Conservation (phyloP, 306 rosid genomes). For the Prunus kanzakura region DNA sequence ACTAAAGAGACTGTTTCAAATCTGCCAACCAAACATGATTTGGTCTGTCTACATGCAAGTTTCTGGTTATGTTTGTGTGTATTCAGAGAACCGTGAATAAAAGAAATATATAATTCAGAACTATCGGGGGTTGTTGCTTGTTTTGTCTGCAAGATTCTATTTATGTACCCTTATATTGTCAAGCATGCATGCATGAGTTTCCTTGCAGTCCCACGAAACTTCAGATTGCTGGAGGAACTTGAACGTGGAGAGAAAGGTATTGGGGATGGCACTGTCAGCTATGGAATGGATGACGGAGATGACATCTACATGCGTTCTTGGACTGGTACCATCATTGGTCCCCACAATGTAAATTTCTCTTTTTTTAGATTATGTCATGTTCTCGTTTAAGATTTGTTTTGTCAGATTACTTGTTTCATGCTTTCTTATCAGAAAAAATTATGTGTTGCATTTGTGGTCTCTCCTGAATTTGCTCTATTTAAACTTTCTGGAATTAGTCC, state of each 20-base stretch:
- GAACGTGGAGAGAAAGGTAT: slow-evolving; percentile 97
- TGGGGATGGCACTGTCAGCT: slow-evolving; percentile 91
- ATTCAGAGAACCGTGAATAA: neutral
- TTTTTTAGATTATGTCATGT: neutral
- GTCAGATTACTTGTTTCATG: neutral
- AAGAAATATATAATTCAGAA: neutral
- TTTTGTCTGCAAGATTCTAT: neutral
- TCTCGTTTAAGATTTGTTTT: neutral
- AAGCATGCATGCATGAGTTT: slow-evolving; percentile 3
- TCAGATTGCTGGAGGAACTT: slow-evolving; percentile 99
- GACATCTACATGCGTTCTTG: slow-evolving; percentile 87
- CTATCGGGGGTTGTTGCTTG: neutral
- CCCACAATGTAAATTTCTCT: slow-evolving; percentile 73
- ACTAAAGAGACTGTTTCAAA: neutral
- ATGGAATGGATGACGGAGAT: slow-evolving; percentile 99
- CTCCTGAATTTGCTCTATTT: neutral
- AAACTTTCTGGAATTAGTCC: neutral
- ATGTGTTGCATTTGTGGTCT: neutral
- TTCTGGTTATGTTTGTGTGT: neutral
- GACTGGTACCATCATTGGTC: slow-evolving; percentile 81
- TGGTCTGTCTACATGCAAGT: neutral
- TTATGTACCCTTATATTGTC: neutral
- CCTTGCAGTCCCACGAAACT: slow-evolving; percentile 90
- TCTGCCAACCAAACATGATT: neutral
- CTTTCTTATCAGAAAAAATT: neutral